A percentile compares a stretch with the other conserved stretches of the same genome.
These are phyloP conservation scores for Chrysosporium keratinophilum DNA, from an alignment of 2,329 filamentous ascomycete species.

Conservation along the genomic window DNA sequence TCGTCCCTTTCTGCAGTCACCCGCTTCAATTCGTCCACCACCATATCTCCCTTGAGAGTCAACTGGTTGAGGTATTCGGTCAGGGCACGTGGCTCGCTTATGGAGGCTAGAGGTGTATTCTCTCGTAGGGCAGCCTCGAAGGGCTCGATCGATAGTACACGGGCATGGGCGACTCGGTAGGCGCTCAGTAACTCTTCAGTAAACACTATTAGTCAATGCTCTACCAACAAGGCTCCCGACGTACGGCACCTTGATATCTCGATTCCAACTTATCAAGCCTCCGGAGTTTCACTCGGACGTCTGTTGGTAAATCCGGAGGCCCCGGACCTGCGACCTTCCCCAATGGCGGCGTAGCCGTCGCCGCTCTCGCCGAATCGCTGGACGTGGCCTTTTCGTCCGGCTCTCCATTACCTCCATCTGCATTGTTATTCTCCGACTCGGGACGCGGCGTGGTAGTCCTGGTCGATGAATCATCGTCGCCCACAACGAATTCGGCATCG, in stretches of 20 bases:
- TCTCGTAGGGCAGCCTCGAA: slow-evolving; percentile 88
- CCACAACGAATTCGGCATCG: slow-evolving; percentile 74
- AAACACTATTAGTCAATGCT: slow-evolving; percentile 9
- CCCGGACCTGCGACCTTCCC: slow-evolving; percentile 15
- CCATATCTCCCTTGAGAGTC: slow-evolving; percentile 78
- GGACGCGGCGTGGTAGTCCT: slow-evolving; percentile 50
- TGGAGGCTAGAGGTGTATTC: slow-evolving; percentile 81
- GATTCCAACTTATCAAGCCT: slow-evolving; percentile 84
- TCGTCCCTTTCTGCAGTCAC: slow-evolving; percentile 73
- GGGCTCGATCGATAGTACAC: slow-evolving; percentile 76
- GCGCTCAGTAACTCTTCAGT: slow-evolving; percentile 69
- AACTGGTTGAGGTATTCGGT: slow-evolving; percentile 85
- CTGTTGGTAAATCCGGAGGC: slow-evolving; percentile 54
- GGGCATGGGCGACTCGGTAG: slow-evolving; percentile 81
- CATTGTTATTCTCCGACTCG: slow-evolving; percentile 31
- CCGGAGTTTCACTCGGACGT: slow-evolving; percentile 63
- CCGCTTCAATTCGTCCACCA: slow-evolving; percentile 83
- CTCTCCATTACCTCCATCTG: slow-evolving; percentile 20
- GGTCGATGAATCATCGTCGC: slow-evolving; percentile 64
- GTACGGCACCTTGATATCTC: slow-evolving; percentile 62
- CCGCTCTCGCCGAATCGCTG: slow-evolving; percentile 17
- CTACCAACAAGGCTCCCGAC: background rate
- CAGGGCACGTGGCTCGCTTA: slow-evolving; percentile 71
- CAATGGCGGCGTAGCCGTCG: slow-evolving; percentile 19
- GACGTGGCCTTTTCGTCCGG: slow-evolving; percentile 21